phyloP scores from a whole-genome alignment of 2,329 filamentous ascomycete genomes.

The Diatrype stigma region DNA sequence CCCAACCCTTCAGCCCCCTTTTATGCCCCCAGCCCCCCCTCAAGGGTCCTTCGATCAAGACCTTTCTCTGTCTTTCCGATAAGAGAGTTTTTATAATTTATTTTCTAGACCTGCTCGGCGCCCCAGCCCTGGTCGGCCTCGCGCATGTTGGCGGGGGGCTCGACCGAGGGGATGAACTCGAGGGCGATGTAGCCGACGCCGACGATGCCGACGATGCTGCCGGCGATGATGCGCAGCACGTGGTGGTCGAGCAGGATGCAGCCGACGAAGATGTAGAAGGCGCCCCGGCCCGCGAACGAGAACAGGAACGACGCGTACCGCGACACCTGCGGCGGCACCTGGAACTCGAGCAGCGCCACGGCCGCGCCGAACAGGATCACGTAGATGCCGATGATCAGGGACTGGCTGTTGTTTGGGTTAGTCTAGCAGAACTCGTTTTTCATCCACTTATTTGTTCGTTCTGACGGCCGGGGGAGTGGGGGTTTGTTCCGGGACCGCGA shows the following conservation, averaged over 20 bases:
- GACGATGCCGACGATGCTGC: constrained; percentile 70
- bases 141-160: constrained; percentile 78
- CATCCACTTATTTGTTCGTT: too few relatives aligned
- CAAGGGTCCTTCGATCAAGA: too few relatives aligned
- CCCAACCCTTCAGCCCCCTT: too few relatives aligned
- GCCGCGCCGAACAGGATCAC: constrained; percentile 85
- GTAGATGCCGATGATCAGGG: constrained; percentile 78
- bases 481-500: too few relatives aligned
- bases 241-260: constrained; percentile 71
- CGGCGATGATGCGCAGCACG: constrained; percentile 69
- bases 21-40: too few relatives aligned
- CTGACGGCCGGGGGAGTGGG: too few relatives aligned
- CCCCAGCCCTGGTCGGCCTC: constrained; percentile 73
- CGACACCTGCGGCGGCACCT: constrained; percentile 87
- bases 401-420: constrained; percentile 54
- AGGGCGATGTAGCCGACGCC: constrained; percentile 74
- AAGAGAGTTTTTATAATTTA: too few relatives aligned
- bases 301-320: constrained; percentile 97
- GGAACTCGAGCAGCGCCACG: constrained; percentile 79
- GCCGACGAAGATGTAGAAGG: constrained; percentile 96
- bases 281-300: constrained; percentile 90
- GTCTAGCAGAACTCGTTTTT: too few relatives aligned
- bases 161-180: constrained; percentile 74
- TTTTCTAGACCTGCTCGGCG: constrained; percentile 70
- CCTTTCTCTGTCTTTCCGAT: too few relatives aligned